Conservation (phyloP, 176 grass and related monocot genomes). For the Eragrostis nindensis region DNA sequence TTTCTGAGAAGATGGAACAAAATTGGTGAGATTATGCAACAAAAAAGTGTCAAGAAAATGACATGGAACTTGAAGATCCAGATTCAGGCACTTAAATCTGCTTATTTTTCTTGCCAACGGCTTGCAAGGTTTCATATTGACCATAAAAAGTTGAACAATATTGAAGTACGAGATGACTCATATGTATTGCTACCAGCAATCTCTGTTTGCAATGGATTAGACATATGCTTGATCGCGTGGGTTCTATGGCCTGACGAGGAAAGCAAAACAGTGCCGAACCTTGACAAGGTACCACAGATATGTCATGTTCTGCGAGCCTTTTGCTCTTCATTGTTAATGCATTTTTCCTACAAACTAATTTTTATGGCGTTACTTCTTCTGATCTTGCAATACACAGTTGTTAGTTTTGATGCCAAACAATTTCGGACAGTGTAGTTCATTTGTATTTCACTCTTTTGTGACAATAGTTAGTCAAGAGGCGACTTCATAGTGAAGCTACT, state of each 20-base stretch:
- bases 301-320: neutral
- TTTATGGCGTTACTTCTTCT: neutral
- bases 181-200: slow-evolving; percentile 73
- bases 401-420: slow-evolving; percentile 17
- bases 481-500: slow-evolving; percentile 65
- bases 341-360: neutral
- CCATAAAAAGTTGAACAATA: slow-evolving; percentile 61
- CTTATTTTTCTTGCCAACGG: slow-evolving; percentile 73
- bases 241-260: slow-evolving; percentile 96
- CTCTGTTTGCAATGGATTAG: slow-evolving; percentile 66
- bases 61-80: slow-evolving; percentile 92
- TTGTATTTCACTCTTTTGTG: slow-evolving; percentile 2
- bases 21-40: slow-evolving; percentile 72
- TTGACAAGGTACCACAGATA: slow-evolving; percentile 78
- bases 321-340: slow-evolving; percentile 7
- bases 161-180: slow-evolving; percentile 66
- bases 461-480: slow-evolving; percentile 80
- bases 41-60: slow-evolving; percentile 65
- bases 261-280: slow-evolving; percentile 75
- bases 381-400: slow-evolving; percentile 1
- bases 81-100: slow-evolving; percentile 87
- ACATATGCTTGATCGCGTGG: slow-evolving; percentile 79
- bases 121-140: slow-evolving; percentile 57
- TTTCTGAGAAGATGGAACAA: slow-evolving; percentile 74
- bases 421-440: slow-evolving; percentile 12